Base-by-base conservation (phyloP, 164 flowering plant species). In the Magnolia sinica region DNA sequence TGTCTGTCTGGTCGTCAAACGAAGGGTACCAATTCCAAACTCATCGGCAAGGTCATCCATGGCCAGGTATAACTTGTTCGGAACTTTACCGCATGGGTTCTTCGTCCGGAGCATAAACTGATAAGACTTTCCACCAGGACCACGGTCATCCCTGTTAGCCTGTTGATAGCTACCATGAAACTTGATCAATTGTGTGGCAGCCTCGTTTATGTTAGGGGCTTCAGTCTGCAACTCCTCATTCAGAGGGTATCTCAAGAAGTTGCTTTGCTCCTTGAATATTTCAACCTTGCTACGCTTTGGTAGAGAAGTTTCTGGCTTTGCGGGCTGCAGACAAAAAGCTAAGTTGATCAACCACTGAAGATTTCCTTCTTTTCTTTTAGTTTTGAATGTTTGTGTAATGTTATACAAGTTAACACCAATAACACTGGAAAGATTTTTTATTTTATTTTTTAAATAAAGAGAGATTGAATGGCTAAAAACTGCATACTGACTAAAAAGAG, bases 81-180 rank as follows among this genome's bases (percentile, higher is more conserved):
- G 84, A 68, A 96, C 99, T 81, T 89, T 90, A 65, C 99, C 99
- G 77, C 93, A 87, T n/a, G 98, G 98, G 76, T 94, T 96, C 84
- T 94, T 96, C 1, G 98, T 96, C 37, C 99, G 90, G 81, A 96
- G 95, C 99, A 96, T 96, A 79, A 96, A 96, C 5, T 91, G 87
- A 84, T 96, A 96, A n/a, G 88, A 82, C 76, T 81, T 94, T 52
- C 50, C 64, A 31, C 74, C 74, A 51, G 79, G 23, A 20, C 96
- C 96, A 68, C 96, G 93, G 16, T 88, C 93, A 64, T 91, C 97
- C 76, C 99, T 85, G 77, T 96, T 85, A 73, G 86, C 80, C 84
- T 96, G 99, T 74, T 87, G 94, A 82, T 96, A 96, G 86, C 99
- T 96, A 77, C 99, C 99, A 82, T 96, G 99, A 80, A 96, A 96